Conservation (phyloP, 371 early-diverging fungal species). For the Rhizopus microsporus region DNA sequence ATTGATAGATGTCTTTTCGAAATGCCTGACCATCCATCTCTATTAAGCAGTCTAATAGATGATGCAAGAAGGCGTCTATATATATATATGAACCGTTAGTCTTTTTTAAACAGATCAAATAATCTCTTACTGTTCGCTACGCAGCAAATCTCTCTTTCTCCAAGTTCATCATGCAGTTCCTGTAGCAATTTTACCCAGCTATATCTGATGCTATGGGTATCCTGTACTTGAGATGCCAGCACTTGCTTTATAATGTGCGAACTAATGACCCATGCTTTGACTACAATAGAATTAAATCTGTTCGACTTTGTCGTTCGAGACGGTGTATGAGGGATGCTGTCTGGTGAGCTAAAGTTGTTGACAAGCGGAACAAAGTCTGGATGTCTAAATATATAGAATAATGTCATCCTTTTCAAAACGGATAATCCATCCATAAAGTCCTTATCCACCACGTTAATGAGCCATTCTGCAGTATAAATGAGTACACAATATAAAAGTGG, state of each 20-base stretch:
- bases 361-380: slow-evolving; percentile 50
- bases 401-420: slow-evolving; percentile 22
- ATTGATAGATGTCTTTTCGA: slow-evolving; percentile 60
- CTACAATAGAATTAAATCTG: slow-evolving; percentile 33
- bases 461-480: slow-evolving; percentile 10
- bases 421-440: slow-evolving; percentile 3
- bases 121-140: slow-evolving; percentile 48
- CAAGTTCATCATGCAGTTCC: slow-evolving; percentile 64
- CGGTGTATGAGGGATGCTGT: slow-evolving; percentile 33
- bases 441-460: slow-evolving; percentile 1
- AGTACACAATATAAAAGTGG: not conserved
- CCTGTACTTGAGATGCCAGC: not conserved
- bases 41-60: slow-evolving; percentile 22
- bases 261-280: slow-evolving; percentile 36
- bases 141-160: slow-evolving; percentile 66
- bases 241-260: slow-evolving; percentile 22
- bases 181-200: slow-evolving; percentile 47
- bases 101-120: too few species aligned
- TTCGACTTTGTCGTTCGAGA: slow-evolving; percentile 32
- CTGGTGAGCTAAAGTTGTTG: slow-evolving; percentile 39
- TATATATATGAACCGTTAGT: not conserved
- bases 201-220: not conserved
- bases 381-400: slow-evolving; percentile 46
- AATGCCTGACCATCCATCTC: slow-evolving; percentile 20
- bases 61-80: slow-evolving; percentile 41